Conservation (phyloP, 495 filamentous ascomycete species). For the Hypoxylon rickii region DNA sequence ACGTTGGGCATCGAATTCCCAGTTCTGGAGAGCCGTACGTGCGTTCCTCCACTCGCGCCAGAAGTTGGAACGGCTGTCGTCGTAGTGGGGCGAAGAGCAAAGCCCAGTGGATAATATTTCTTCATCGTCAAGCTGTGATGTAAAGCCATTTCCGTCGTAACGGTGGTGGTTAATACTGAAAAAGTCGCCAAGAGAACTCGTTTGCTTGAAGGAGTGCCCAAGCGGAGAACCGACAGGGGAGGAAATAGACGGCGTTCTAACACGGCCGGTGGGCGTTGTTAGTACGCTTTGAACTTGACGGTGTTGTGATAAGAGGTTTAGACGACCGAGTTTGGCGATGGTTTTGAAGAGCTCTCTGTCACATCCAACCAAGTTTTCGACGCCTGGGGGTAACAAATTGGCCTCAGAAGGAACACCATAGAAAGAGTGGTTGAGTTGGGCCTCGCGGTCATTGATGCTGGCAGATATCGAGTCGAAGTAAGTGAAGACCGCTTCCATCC, state of each 20-base stretch:
- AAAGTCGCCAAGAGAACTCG: conserved; percentile 25
- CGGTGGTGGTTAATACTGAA: conserved; percentile 43
- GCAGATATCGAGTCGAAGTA: conserved; percentile 96
- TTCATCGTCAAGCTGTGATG: conserved; percentile 53
- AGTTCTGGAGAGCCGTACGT: conserved; percentile 74
- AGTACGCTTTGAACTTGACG: conserved; percentile 54
- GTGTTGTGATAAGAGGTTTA: conserved; percentile 88
- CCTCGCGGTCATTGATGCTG: conserved; percentile 88
- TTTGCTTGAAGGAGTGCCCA: conserved; percentile 57
- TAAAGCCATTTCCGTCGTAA: conserved; percentile 69
- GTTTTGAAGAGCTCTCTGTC: conserved; percentile 80
- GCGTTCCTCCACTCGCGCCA: conserved; percentile 87
- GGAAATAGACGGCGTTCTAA: conserved; percentile 32
- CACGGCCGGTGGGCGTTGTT: conserved; percentile 32
- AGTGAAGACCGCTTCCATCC: conserved; percentile 96
- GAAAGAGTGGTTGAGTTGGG: conserved; percentile 73
- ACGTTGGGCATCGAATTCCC: conserved; percentile 68
- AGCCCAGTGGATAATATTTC: conserved; percentile 41
- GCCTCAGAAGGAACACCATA: conserved; percentile 71
- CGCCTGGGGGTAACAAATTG: conserved; percentile 58
- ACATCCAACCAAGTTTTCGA: conserved; percentile 85
- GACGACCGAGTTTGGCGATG: conserved; percentile 74
- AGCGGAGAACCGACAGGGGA: conserved; percentile 48
- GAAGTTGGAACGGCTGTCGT: conserved; percentile 65
- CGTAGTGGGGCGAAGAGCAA: conserved; percentile 46